Evolutionary conservation across 305 asterid species (phyloP).

Genomic region (Plantago coronopus): DNA sequence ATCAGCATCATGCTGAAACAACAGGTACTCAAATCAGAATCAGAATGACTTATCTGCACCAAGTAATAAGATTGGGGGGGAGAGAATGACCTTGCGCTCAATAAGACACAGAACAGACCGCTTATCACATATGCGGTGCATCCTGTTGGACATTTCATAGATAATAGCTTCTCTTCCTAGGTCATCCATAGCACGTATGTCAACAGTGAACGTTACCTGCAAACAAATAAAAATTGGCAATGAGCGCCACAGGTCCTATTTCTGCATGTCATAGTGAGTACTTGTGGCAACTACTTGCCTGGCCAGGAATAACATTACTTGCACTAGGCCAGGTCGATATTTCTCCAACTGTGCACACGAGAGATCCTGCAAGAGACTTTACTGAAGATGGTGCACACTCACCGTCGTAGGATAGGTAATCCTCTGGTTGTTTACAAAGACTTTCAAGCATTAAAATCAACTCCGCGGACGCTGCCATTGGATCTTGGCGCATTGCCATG

Average conservation of each 20-base stretch:
- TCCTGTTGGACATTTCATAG: constrained; percentile 61
- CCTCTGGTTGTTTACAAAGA: constrained; percentile 81
- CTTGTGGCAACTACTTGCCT: constrained; percentile 47
- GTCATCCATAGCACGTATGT: constrained; percentile 89
- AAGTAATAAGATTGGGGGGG: constrained; percentile 9
- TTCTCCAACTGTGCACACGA: constrained; percentile 96
- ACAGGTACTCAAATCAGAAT: constrained; percentile 25
- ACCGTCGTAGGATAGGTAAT: constrained; percentile 65
- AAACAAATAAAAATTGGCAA: background rate
- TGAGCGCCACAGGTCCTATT: constrained; percentile 1
- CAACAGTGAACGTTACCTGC: constrained; percentile 88
- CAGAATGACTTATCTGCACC: constrained; percentile 11
- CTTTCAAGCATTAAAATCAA: constrained; percentile 73
- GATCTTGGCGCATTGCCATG: constrained; percentile 91
- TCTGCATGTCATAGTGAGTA: background rate
- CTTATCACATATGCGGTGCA: constrained; percentile 63
- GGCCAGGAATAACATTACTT: constrained; percentile 94
- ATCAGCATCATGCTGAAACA: constrained; percentile 79
- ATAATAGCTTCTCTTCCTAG: constrained; percentile 83
- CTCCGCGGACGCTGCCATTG: constrained; percentile 97
- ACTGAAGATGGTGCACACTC: constrained; percentile 57
- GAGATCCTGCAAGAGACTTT: constrained; percentile 78
- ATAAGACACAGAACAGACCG: constrained; percentile 76
- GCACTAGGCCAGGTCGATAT: constrained; percentile 98
- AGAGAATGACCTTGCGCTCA: constrained; percentile 69